phyloP scores from a whole-genome alignment of 768 basidiomycete species.

The Clitopilus passeckerianus region DNA sequence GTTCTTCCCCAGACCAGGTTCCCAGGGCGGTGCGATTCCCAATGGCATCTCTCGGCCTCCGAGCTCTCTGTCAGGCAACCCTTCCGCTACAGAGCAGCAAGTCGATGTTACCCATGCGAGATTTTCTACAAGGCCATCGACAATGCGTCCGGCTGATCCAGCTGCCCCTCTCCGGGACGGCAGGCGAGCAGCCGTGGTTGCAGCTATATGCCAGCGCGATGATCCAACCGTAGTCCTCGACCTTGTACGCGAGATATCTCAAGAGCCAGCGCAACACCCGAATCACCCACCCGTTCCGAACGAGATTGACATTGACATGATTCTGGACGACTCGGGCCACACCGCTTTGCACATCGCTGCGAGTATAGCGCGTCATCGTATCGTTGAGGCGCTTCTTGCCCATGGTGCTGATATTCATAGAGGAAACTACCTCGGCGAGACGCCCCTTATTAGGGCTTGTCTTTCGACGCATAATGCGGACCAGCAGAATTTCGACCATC shows the following conservation, averaged over 20 bases:
- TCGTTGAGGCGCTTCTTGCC: constrained; percentile 64
- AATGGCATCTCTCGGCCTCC: constrained; percentile 46
- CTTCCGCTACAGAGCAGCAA: constrained; percentile 33
- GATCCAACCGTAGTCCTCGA: constrained; percentile 61
- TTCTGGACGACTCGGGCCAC: constrained; percentile 93
- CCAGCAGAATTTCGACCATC: constrained; percentile 61
- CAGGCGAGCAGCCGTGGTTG: constrained; percentile 58
- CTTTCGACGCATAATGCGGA: constrained; percentile 86
- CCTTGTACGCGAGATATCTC: constrained; percentile 57
- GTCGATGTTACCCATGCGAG: constrained; percentile 45
- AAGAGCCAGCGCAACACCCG: constrained; percentile 24
- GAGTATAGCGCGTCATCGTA: constrained; percentile 68
- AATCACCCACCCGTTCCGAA: constrained; percentile 10
- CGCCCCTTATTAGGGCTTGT: constrained; percentile 87
- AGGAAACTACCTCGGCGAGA: constrained; percentile 93
- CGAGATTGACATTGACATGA: constrained; percentile 63
- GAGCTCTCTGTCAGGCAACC: constrained; percentile 30
- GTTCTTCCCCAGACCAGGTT: constrained; percentile 15
- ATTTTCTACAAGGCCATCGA: constrained; percentile 62
- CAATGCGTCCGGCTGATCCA: constrained; percentile 48
- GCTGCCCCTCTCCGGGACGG: constrained; percentile 47
- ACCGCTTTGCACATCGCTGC: constrained; percentile 92
- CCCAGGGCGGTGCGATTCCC: constrained; percentile 24
- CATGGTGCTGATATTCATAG: constrained; percentile 84
- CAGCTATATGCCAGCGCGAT: constrained; percentile 65